phyloP scores from a whole-genome alignment of 1,284 basidiomycete species.

The Vanrija sp. region DNA sequence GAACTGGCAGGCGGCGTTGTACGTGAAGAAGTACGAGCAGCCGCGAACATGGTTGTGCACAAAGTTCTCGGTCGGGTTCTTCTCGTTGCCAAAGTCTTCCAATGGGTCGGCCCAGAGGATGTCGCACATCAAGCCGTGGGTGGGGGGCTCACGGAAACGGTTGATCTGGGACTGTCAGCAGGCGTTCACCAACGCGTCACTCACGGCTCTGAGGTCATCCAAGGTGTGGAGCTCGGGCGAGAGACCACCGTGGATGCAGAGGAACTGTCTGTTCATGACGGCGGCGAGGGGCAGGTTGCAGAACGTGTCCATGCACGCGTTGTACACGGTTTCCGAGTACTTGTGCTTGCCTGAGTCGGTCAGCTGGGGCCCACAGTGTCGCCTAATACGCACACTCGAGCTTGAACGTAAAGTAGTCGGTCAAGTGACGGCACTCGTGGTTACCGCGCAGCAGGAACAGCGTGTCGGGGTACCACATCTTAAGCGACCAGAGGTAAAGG shows the following conservation, averaged over 20 bases:
- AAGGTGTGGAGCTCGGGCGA: constrained; percentile 86
- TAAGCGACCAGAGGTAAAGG: constrained; percentile 83
- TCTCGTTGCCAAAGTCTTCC: constrained; percentile 90
- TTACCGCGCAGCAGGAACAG: constrained; percentile 90
- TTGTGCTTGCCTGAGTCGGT: constrained; percentile 78
- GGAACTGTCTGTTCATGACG: constrained; percentile 95
- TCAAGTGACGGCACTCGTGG: constrained; percentile 94
- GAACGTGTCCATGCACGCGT: constrained; percentile 89
- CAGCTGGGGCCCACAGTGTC: background rate
- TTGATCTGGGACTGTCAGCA: constrained; percentile 60
- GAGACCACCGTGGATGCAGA: constrained; percentile 91
- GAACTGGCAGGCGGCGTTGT: constrained; percentile 89
- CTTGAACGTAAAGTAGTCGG: constrained; percentile 97
- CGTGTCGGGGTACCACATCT: constrained; percentile 89
- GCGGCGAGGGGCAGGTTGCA: constrained; percentile 87
- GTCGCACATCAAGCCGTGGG: constrained; percentile 91
- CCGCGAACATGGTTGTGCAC: constrained; percentile 90
- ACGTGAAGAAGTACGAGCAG: constrained; percentile 97
- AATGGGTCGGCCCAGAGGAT: constrained; percentile 92
- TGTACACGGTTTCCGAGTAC: constrained; percentile 84
- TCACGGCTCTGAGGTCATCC: constrained; percentile 75
- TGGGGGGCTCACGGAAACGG: constrained; percentile 91
- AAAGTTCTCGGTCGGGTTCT: constrained; percentile 71
- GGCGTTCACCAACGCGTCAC: constrained; percentile 19
- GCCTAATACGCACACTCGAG: constrained; percentile 67